Conservation (phyloP, 2,329 filamentous ascomycete genomes). For the Cercospora zeae-maydis region DNA sequence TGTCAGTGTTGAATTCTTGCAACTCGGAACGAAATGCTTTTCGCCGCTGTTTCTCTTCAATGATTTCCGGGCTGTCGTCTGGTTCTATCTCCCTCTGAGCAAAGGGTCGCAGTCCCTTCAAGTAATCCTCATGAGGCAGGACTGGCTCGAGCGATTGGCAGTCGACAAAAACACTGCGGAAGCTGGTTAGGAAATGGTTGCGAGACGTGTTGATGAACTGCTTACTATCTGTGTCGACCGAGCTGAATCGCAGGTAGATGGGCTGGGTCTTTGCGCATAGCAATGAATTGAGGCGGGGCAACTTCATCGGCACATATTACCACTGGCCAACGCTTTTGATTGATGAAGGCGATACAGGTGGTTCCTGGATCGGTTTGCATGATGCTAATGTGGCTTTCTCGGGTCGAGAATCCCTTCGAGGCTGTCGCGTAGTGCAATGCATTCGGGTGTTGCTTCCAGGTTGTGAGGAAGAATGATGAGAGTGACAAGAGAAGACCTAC, state of each 20-base stretch:
- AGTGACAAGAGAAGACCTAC: too few species aligned
- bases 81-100: not conserved
- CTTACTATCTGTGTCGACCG: slow-evolving; percentile 26
- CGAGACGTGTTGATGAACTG: not conserved
- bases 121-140: slow-evolving; percentile 19
- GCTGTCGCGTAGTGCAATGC: too few species aligned
- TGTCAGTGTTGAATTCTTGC: slow-evolving; percentile 1
- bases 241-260: slow-evolving; percentile 25
- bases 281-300: slow-evolving; percentile 16
- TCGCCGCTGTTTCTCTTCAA: slow-evolving; percentile 12
- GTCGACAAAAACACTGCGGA: slow-evolving; percentile 23
- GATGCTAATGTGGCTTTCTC: not conserved
- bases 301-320: slow-evolving; percentile 21
- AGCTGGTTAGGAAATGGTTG: not conserved
- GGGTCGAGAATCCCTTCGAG: not conserved
- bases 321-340: slow-evolving; percentile 23
- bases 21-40: slow-evolving; percentile 16
- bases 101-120: not conserved
- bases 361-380: slow-evolving; percentile 4
- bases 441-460: too few species aligned
- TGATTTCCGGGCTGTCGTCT: slow-evolving; percentile 1
- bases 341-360: slow-evolving; percentile 19
- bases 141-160: slow-evolving; percentile 11
- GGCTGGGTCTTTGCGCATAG: not conserved
- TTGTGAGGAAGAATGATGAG: too few species aligned